phyloP scores from a whole-genome alignment of 805 yeast genomes.

The Candida adriatica region DNA sequence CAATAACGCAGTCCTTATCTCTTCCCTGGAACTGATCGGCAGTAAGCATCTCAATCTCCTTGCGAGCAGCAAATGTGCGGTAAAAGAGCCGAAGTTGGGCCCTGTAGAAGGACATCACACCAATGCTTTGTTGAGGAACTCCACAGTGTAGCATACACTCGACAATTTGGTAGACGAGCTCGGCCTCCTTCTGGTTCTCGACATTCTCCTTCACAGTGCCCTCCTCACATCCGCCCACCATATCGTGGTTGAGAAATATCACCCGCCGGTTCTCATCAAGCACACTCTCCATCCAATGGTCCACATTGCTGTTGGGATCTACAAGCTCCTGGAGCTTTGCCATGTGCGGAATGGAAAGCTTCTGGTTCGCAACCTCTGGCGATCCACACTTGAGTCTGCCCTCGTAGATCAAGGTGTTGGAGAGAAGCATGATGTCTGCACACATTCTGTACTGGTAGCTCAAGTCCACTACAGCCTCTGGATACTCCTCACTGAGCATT shows the following conservation, averaged over 20 bases:
- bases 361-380: slow-evolving; percentile 51
- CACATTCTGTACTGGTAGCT: slow-evolving; percentile 91
- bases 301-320: slow-evolving; percentile 1
- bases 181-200: slow-evolving; percentile 70
- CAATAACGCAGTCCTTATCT: slow-evolving; percentile 86
- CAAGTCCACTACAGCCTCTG: slow-evolving; percentile 68
- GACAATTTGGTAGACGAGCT: slow-evolving; percentile 54
- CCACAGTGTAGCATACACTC: slow-evolving; percentile 54
- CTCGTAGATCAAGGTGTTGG: slow-evolving; percentile 73
- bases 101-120: slow-evolving; percentile 84
- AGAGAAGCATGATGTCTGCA: slow-evolving; percentile 74
- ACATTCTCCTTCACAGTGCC: slow-evolving; percentile 54
- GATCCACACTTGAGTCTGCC: slow-evolving; percentile 75
- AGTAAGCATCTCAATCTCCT: slow-evolving; percentile 69
- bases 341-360: slow-evolving; percentile 40
- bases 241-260: slow-evolving; percentile 74
- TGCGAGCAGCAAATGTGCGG: slow-evolving; percentile 23
- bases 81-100: slow-evolving; percentile 61
- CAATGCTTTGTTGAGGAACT: slow-evolving; percentile 52
- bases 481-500: slow-evolving; percentile 63
- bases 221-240: slow-evolving; percentile 48
- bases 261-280: slow-evolving; percentile 55
- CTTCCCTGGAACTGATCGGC: slow-evolving; percentile 97
- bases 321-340: slow-evolving; percentile 5
- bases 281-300: slow-evolving; percentile 50